Base-by-base conservation (phyloP, 1,284 basidiomycete species). In the Tausonia pullulans region DNA sequence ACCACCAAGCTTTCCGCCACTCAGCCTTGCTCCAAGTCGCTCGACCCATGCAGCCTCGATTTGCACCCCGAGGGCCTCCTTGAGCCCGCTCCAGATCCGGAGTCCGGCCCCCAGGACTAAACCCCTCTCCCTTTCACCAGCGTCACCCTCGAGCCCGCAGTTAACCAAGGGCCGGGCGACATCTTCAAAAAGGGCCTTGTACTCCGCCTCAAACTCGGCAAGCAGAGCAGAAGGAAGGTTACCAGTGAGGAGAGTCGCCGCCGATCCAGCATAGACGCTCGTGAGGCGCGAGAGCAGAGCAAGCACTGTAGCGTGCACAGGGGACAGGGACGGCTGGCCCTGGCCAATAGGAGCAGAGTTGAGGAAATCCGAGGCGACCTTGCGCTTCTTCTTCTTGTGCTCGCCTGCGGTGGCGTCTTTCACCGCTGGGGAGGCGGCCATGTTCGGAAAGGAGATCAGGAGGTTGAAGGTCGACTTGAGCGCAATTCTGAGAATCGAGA, bases 331-430 rank as follows among this genome's bases (percentile, higher is more conserved):
- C 64, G 5, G 54, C 60, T 10, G 51, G 27, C 27, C 1, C 60
- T 10, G 51, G 27, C 27, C 1, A 27, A 27, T 27, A 27, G 27
- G 27, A 27, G 27, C 27, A 27, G 27, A 27, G 27, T 27, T 27
- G 27, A 27, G 27, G 27, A 27, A 27, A 27, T 27, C 27, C 27
- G 56, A 51, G 16, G 41, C 10, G 27, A 55, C 46, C 49, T 58
- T 61, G 9, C 64, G 54, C 45, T 62, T 61, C 64, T 65, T 65
- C 50, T 62, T 65, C 60, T 61, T 61, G 44, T 60, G 60, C 53
- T 64, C 58, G 48, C 60, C 51, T 27, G 27, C 27, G 27, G 27
- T 27, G 40, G 57, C 54, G 48, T 27, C 64, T 2, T 44, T 46
- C 5, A 6, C 50, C 2, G 1, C 45, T 13, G 40, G 7, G 6